Percentiles rank a stretch among this genome's conserved stretches.
These are phyloP conservation scores for Rhazya stricta DNA, from an alignment of 257 asterid species.

Conservation along the genomic window DNA sequence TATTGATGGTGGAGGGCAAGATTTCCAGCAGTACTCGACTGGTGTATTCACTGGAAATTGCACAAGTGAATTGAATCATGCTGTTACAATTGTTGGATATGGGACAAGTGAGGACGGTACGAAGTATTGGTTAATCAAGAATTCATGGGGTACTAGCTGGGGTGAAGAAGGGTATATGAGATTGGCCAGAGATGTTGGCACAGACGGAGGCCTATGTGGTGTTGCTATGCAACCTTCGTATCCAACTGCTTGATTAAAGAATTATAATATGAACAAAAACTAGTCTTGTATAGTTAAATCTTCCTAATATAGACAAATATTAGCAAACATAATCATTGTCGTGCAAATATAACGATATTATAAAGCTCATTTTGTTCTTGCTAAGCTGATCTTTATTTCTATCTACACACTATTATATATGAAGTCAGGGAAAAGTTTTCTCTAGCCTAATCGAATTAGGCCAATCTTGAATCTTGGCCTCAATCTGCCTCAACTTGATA, in stretches of 20 bases:
- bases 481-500: no score
- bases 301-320: no score
- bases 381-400: no score
- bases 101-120: slow-evolving; percentile 29
- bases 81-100: slow-evolving; percentile 51
- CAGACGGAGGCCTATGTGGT: slow-evolving; percentile 42
- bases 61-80: slow-evolving; percentile 42
- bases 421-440: no score
- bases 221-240: slow-evolving; percentile 47
- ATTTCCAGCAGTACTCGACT: slow-evolving; percentile 44
- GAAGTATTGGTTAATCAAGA: slow-evolving; percentile 63
- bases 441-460: no score
- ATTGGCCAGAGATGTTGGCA: slow-evolving; percentile 26
- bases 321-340: no score
- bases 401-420: no score
- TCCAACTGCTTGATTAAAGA: slow-evolving; percentile 30
- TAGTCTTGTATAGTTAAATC: no score
- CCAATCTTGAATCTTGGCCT: no score
- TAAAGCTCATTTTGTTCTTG: no score
- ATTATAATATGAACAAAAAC: no score
- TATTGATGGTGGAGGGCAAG: slow-evolving; percentile 40
- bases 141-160: slow-evolving; percentile 65
- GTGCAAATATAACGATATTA: no score
- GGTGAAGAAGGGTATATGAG: slow-evolving; percentile 58
- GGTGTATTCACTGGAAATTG: slow-evolving; percentile 51